These are phyloP conservation scores for Colletotrichum eremochloae DNA, from an alignment of 2,329 filamentous ascomycete genomes.

Conservation along the genomic window DNA sequence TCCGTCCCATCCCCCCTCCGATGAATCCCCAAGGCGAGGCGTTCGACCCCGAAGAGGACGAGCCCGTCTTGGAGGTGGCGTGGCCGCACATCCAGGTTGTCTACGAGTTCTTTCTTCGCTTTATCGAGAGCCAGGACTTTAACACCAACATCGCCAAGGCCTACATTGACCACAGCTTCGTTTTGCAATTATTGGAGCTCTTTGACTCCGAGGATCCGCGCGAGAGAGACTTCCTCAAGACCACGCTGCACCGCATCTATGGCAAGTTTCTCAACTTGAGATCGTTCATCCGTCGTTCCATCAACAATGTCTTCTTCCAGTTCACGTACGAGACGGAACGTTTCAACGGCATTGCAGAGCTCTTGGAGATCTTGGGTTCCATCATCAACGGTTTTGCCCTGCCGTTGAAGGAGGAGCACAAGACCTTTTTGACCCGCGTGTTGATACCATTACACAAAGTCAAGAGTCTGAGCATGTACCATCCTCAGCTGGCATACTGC, in stretches of 20 bases:
- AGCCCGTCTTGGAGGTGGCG: conserved; percentile 96
- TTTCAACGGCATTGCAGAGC: conserved; percentile 97
- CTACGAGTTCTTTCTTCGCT: conserved; percentile 98
- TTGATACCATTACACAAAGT: conserved; percentile 96
- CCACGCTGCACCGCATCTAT: conserved; percentile 96
- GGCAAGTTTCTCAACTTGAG: conserved; percentile 98
- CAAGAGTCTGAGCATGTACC: conserved; percentile 99
- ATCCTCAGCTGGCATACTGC: conserved; percentile 97
- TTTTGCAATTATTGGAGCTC: conserved; percentile 94
- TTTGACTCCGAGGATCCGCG: conserved; percentile 98
- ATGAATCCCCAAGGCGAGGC: conserved; percentile 98
- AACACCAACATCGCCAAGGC: conserved; percentile 99
- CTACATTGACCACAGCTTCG: conserved; percentile 98
- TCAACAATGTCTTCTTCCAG: conserved; percentile 99
- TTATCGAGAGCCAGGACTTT: conserved; percentile 99
- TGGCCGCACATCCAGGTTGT: conserved; percentile 99
- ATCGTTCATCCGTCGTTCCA: conserved; percentile 96
- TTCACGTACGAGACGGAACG: conserved; percentile 99
- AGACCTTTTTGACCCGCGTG: conserved; percentile 94
- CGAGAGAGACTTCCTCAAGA: conserved; percentile 98
- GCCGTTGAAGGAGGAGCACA: conserved; percentile 98
- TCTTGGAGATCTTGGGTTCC: conserved; percentile 95
- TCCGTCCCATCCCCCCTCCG: conserved; percentile 95
- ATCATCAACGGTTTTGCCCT: conserved; percentile 99
- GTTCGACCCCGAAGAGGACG: conserved; percentile 98